phyloP scores from a whole-genome alignment of 2,329 filamentous ascomycete species.

The Ceratocystis lukuohia region DNA sequence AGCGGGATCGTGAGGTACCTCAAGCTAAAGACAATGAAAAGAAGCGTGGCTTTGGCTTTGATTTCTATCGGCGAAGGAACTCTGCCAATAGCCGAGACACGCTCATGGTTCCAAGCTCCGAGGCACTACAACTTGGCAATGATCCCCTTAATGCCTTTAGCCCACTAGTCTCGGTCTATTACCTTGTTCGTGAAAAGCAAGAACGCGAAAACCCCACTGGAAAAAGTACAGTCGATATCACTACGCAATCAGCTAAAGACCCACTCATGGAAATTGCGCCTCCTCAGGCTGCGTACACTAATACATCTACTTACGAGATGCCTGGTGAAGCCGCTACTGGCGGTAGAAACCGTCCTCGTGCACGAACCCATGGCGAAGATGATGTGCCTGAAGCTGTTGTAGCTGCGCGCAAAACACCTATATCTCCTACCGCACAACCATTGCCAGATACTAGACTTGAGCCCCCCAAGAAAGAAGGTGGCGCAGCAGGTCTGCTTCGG shows the following conservation, averaged over 20 bases:
- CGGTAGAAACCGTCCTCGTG: constrained; percentile 67
- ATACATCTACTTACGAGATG: constrained; percentile 72
- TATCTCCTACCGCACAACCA: constrained; percentile 23
- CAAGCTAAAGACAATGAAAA: constrained; percentile 59
- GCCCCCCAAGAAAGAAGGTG: constrained; percentile 75
- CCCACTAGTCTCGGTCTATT: constrained; percentile 86
- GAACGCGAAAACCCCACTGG: constrained; percentile 49
- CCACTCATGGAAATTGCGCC: constrained; percentile 60
- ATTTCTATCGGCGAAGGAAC: constrained; percentile 92
- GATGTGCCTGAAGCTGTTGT: constrained; percentile 58
- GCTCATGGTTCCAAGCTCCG: constrained; percentile 66
- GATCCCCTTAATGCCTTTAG: constrained; percentile 91
- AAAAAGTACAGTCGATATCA: constrained; percentile 25
- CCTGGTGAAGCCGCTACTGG: constrained; percentile 78
- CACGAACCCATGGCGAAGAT: constrained; percentile 88
- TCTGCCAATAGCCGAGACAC: constrained; percentile 83
- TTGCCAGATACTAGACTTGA: constrained; percentile 40
- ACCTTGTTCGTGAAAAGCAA: constrained; percentile 87
- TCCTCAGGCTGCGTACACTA: constrained; percentile 81
- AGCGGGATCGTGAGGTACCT: constrained; percentile 50
- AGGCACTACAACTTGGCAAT: constrained; percentile 66
- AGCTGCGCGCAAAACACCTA: constrained; percentile 13
- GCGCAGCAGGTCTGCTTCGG: constrained; percentile 69
- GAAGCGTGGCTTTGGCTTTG: constrained; percentile 74
- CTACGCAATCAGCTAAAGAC: constrained; percentile 30